phyloP scores from a whole-genome alignment of 2,329 filamentous ascomycete genomes.

The Stemphylium lycopersici region DNA sequence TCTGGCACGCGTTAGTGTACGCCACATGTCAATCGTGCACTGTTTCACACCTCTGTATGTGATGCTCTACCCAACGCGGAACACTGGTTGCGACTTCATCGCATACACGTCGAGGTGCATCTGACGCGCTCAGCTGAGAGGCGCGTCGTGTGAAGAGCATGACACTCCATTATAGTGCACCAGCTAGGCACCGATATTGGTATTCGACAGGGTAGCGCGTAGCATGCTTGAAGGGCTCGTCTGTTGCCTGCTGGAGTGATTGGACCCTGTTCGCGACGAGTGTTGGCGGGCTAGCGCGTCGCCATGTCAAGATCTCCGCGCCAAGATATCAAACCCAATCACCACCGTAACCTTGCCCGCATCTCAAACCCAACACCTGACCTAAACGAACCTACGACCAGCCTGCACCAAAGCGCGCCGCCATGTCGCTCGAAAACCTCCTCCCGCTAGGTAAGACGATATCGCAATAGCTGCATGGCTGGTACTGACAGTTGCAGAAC shows the following conservation, averaged over 20 bases:
- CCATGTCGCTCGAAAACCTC: conserved; percentile 39
- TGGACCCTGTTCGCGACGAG: conserved; percentile 16
- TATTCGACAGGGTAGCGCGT: conserved; percentile 10
- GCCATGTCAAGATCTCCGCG: conserved; percentile 9
- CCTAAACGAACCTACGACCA: not conserved
- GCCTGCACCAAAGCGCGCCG: not conserved
- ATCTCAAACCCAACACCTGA: conserved; percentile 10
- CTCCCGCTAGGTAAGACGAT: conserved; percentile 38
- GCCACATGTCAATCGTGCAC: not conserved
- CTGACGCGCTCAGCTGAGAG: conserved; percentile 33
- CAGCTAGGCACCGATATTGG: conserved; percentile 35
- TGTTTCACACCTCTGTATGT: conserved; percentile 1
- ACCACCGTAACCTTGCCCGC: conserved; percentile 13
- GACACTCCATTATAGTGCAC: conserved; percentile 45
- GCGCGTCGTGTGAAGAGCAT: conserved; percentile 42
- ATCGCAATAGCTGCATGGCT: not conserved
- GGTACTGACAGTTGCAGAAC: conserved; percentile 64
- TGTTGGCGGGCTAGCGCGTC: conserved; percentile 25
- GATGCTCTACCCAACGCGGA: conserved; percentile 1
- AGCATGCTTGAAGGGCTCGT: conserved; percentile 8
- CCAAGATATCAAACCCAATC: conserved; percentile 30
- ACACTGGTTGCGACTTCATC: conserved; percentile 17
- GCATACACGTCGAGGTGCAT: conserved; percentile 21
- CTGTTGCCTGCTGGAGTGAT: conserved; percentile 27
- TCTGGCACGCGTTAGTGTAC: conserved; percentile 3